Evolutionary conservation across 2,329 filamentous ascomycete genomes (phyloP), one percentile per base, ranked within the genome.

Genomic region (Clarireedia sp.): DNA sequence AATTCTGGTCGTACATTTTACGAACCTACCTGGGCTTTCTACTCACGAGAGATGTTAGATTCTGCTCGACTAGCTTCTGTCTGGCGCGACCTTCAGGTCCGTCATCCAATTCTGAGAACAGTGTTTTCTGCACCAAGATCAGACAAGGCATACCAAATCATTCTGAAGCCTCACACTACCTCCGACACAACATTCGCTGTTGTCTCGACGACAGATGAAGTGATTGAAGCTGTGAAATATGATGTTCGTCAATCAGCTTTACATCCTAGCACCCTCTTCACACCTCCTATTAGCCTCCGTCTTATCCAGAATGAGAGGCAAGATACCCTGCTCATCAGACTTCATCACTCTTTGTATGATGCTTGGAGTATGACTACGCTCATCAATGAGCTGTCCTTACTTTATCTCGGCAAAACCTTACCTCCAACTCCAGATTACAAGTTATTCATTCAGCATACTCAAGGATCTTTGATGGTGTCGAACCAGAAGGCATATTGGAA

Each of bases 21-120:
- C 17, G 38, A 51, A 44, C 49, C 49, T 2, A 44, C 49, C 3
- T 51, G 49, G 49, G 49, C 49, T 7, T 51, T 51, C 38, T 24
- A 51, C 14, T 14, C 37, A 14, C 37, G 23, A 4, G 49, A 33
- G 37, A 51, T 44, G 24, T 24, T 43, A 4, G 24, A 51, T 23
- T 3, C 2, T 29, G 5, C 17, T 14, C 37, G 38, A 19, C 29
- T 51, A 24, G 10, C 23, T 16, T 26, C 5, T 16, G n/a, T 43
- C 12, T 51, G 38, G 37, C 38, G 29, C 2, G 12, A 51, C 7
- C 12, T 51, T 3, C 38, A 51, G 41, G 6, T 17, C 1, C 12
- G 38, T 14, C 38, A 51, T 33, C 23, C 49, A 6, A 44, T 51
- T 19, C 19, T 43, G 5, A 51, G 49, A 33, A 51, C 49, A 14